phyloP scores from a whole-genome alignment of 2,329 filamentous ascomycete species.

The Phoma sp. region DNA sequence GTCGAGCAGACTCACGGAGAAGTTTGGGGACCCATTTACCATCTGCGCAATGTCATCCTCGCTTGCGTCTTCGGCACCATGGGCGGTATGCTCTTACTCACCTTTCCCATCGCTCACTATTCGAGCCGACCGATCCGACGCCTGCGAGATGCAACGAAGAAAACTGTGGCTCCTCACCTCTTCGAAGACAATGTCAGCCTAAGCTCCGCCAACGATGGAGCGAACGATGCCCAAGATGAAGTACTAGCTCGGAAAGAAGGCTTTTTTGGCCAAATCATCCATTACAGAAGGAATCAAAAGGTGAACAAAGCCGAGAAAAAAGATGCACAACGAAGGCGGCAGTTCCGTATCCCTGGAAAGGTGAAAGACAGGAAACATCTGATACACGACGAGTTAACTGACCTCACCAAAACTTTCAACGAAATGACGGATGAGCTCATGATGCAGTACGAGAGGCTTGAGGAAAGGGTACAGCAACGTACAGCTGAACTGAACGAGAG shows the following conservation, averaged over 20 bases:
- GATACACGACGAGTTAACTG: slow-evolving; percentile 83
- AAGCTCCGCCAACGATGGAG: slow-evolving; percentile 43
- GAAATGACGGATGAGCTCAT: slow-evolving; percentile 91
- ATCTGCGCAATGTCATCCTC: slow-evolving; percentile 79
- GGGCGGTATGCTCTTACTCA: slow-evolving; percentile 72
- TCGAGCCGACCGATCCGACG: slow-evolving; percentile 81
- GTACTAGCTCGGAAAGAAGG: slow-evolving; percentile 55
- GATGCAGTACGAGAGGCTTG: slow-evolving; percentile 83
- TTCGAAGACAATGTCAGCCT: slow-evolving; percentile 54
- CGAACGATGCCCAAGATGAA: slow-evolving; percentile 57
- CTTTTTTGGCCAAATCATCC: slow-evolving; percentile 49
- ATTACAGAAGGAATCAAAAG: slow-evolving; percentile 43
- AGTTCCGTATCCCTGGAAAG: slow-evolving; percentile 84
- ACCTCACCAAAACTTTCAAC: slow-evolving; percentile 85
- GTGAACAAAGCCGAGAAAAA: slow-evolving; percentile 44
- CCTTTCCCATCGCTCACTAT: slow-evolving; percentile 80
- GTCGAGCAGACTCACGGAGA: slow-evolving; percentile 78
- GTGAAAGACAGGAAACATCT: slow-evolving; percentile 77
- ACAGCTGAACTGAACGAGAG: slow-evolving; percentile 86
- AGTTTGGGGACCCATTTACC: slow-evolving; percentile 76
- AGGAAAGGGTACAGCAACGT: slow-evolving; percentile 82
- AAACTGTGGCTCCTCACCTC: slow-evolving; percentile 71
- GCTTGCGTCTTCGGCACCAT: slow-evolving; percentile 85
- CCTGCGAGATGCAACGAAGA: slow-evolving; percentile 76
- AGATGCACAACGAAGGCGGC: slow-evolving; percentile 54